phyloP scores from a whole-genome alignment of 208 protist genomes.

The Crithidia thermophila region DNA sequence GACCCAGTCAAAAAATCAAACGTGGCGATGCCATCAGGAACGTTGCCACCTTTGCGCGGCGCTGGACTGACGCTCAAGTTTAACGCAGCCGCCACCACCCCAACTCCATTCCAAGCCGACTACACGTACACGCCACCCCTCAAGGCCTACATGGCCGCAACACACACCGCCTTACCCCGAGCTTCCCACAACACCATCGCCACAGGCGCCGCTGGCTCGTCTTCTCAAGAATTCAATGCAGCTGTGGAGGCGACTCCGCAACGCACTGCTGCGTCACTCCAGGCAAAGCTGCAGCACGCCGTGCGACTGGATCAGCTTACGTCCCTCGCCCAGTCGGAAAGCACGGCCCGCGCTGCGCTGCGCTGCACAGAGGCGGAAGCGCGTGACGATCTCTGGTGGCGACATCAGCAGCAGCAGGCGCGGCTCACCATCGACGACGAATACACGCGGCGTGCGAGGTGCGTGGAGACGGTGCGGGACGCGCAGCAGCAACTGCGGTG shows the following conservation, averaged over 20 bases:
- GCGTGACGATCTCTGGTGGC: conserved; percentile 27
- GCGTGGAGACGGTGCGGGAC: not conserved
- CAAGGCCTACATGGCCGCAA: not conserved
- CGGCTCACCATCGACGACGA: conserved; percentile 1
- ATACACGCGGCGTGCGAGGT: not conserved
- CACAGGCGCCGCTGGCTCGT: too few relatives aligned
- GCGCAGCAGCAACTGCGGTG: not conserved
- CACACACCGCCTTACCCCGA: not conserved
- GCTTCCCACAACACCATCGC: not conserved
- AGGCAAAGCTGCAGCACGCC: conserved; percentile 25
- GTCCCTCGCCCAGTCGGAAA: conserved; percentile 7
- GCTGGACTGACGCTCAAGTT: not conserved
- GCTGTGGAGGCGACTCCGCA: not conserved
- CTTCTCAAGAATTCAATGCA: not conserved
- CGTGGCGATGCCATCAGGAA: not conserved
- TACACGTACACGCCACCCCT: not conserved
- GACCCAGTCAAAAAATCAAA: too few relatives aligned
- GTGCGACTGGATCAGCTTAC: conserved; percentile 27
- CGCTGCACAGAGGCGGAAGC: conserved; percentile 28
- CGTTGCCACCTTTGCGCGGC: not conserved
- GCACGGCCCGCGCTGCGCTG: conserved; percentile 6
- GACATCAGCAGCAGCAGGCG: not conserved
- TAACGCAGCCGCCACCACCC: too few relatives aligned
- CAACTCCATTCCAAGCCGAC: too few relatives aligned
- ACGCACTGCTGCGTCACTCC: conserved; percentile 10